Evolutionary conservation across 2,329 filamentous ascomycete species (phyloP).

Genomic region (Aspergillus sp.): DNA sequence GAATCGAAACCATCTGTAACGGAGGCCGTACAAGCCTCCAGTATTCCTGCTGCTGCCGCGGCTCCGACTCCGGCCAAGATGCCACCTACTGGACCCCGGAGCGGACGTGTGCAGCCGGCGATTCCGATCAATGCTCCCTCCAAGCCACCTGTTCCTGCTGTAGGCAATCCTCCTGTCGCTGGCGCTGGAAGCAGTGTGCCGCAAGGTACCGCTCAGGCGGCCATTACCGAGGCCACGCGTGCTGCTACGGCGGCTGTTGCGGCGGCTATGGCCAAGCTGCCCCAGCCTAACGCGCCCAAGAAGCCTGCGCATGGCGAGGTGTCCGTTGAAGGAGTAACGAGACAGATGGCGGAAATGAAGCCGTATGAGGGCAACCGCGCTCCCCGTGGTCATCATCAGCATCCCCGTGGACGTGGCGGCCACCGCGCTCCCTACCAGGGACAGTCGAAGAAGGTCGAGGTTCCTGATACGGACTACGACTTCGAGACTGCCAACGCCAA

Average conservation of each 20-base stretch:
- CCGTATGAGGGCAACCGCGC: slow-evolving; percentile 42
- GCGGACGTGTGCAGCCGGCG: slow-evolving; percentile 47
- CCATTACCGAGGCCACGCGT: slow-evolving; percentile 50
- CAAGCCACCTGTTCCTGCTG: slow-evolving; percentile 34
- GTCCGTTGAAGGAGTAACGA: slow-evolving; percentile 46
- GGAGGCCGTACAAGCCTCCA: slow-evolving; percentile 36
- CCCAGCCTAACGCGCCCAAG: slow-evolving; percentile 40
- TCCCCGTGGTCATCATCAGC: slow-evolving; percentile 43
- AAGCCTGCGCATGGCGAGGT: slow-evolving; percentile 34
- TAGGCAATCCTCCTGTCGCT: slow-evolving; percentile 31
- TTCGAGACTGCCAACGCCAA: slow-evolving; percentile 85
- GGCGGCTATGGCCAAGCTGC: slow-evolving; percentile 54
- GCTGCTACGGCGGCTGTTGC: slow-evolving; percentile 54
- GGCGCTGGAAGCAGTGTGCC: slow-evolving; percentile 28
- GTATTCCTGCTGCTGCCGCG: slow-evolving; percentile 26
- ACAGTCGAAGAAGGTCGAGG: slow-evolving; percentile 71
- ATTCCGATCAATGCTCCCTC: slow-evolving; percentile 46
- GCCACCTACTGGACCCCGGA: slow-evolving; percentile 39
- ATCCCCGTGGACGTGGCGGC: slow-evolving; percentile 51
- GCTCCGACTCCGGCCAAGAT: slow-evolving; percentile 24
- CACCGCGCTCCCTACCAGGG: slow-evolving; percentile 46
- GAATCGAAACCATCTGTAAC: slow-evolving; percentile 42
- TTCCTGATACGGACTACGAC: slow-evolving; percentile 88
- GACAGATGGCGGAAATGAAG: slow-evolving; percentile 49
- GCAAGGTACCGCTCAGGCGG: slow-evolving; percentile 35